Conservation (phyloP, 2,329 filamentous ascomycete genomes). For the Aplosporella prunicola region DNA sequence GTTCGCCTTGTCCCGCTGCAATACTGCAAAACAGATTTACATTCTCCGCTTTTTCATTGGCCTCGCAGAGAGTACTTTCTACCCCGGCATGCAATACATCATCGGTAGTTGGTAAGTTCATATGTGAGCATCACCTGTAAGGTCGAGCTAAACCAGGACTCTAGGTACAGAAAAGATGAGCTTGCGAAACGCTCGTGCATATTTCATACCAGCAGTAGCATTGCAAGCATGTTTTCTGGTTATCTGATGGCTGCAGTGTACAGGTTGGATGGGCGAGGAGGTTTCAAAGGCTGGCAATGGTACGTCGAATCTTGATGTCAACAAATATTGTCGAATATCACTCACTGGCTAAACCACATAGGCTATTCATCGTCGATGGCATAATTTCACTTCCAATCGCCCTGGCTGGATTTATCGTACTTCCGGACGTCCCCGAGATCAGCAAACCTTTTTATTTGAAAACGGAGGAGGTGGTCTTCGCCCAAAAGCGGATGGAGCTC, state of each 20-base stretch:
- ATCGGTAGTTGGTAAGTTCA: no score
- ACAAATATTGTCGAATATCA: not conserved
- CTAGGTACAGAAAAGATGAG: slow-evolving; percentile 43
- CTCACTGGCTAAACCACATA: not conserved
- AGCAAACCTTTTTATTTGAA: slow-evolving; percentile 41
- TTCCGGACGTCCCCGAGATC: slow-evolving; percentile 44
- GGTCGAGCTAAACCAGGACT: no score
- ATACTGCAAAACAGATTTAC: slow-evolving; percentile 36
- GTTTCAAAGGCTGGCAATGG: slow-evolving; percentile 46
- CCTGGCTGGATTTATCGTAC: slow-evolving; percentile 38
- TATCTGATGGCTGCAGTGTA: slow-evolving; percentile 48
- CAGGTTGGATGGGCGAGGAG: slow-evolving; percentile 37
- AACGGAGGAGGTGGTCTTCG: slow-evolving; percentile 35
- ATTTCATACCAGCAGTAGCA: slow-evolving; percentile 40
- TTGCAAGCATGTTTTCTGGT: slow-evolving; percentile 40
- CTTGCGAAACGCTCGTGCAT: slow-evolving; percentile 45
- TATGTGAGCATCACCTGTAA: not conserved
- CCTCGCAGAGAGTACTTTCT: slow-evolving; percentile 42
- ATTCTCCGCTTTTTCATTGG: slow-evolving; percentile 42
- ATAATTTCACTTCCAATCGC: slow-evolving; percentile 46
- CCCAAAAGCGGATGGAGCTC: slow-evolving; percentile 41
- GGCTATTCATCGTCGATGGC: slow-evolving; percentile 44
- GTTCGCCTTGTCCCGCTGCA: slow-evolving; percentile 33
- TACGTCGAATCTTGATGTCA: not conserved
- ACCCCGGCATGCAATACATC: slow-evolving; percentile 44